Evolutionary conservation across 305 asterid genomes (phyloP).

Genomic region (Solanum hybrid): DNA sequence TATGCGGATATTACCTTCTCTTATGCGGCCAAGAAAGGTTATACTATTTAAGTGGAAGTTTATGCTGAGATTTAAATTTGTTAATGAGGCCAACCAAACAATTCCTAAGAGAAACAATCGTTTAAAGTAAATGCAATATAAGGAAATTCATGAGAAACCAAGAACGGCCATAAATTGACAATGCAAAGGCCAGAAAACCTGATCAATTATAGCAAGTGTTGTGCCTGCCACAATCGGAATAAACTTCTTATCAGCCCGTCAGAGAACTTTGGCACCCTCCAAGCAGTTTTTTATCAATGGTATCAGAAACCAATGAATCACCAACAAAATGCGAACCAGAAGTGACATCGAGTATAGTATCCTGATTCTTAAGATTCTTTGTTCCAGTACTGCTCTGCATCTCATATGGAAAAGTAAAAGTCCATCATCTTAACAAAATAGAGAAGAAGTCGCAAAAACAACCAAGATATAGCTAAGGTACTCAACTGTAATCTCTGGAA

Average conservation of each 20-base stretch:
- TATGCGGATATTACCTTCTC: background rate
- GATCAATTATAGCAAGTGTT: background rate
- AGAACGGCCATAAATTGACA: background rate
- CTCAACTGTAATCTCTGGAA: background rate
- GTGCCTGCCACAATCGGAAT: background rate
- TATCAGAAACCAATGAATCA: background rate
- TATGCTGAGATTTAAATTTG: background rate
- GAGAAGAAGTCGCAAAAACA: background rate
- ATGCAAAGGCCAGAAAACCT: background rate
- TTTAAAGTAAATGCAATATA: background rate
- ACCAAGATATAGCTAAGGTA: slow-evolving; percentile 7
- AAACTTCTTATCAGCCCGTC: background rate
- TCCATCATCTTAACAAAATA: background rate
- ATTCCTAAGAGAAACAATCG: background rate
- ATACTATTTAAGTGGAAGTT: background rate
- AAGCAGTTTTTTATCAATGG: background rate
- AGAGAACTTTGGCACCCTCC: background rate
- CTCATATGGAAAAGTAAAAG: background rate
- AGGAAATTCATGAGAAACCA: background rate
- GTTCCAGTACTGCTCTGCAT: background rate
- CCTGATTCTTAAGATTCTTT: background rate
- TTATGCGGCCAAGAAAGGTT: background rate
- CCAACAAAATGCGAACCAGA: background rate
- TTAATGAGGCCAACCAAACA: background rate
- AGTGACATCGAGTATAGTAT: background rate